Base-by-base conservation (phyloP, 225 moss, liverwort and hornwort species). In the Takakia lepidozioides region DNA sequence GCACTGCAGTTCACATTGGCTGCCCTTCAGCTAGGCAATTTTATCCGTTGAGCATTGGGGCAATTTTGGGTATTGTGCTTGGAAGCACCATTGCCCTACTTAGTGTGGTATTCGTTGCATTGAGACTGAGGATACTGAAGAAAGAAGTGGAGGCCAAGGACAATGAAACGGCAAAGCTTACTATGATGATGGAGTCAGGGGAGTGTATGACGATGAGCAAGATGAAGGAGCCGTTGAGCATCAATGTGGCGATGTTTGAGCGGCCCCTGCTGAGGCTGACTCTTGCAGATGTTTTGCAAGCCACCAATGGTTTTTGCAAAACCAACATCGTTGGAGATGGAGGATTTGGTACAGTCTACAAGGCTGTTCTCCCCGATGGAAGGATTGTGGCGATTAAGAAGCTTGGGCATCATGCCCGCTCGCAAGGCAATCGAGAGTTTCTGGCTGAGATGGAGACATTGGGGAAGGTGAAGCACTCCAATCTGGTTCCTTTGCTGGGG, bases 311-410 rank as follows among this genome's bases (percentile, higher is more conserved):
- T 43, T 90, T 90, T 49, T 86, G 83, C 64, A 90, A 86, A 49
- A 86, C 86, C 2, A 90, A 90, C 41, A 86, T 90, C 30, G 83
- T 90, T 22, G 89, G 89, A 2, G 89, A 90, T 29, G 89, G 89
- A 15, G 89, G 89, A 1, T 90, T 90, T 20, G 89, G 89, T 1
- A 90, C 83, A 0, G 89, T 90, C 2, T 90, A 90, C 51, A 90
- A 86, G 34, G 89, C 89, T 0, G 65, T 78, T 1, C 60, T 90
- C 15, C 83, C 86, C 0, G 83, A 86, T 44, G 79, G 62, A 3
- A 76, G 82, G 17, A 80, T 71, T 27, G 89, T 89, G 35, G 89
- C 89, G 8, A 80, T 89, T 17, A 89, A 89, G 71, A 89, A 89
- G 60, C 69, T 89, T 0, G 85, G 82, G 1, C n/a, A n/a, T n/a